Evolutionary conservation across 2,329 filamentous ascomycete species (phyloP).

Genomic region (Penicillium fuscoglaucum): DNA sequence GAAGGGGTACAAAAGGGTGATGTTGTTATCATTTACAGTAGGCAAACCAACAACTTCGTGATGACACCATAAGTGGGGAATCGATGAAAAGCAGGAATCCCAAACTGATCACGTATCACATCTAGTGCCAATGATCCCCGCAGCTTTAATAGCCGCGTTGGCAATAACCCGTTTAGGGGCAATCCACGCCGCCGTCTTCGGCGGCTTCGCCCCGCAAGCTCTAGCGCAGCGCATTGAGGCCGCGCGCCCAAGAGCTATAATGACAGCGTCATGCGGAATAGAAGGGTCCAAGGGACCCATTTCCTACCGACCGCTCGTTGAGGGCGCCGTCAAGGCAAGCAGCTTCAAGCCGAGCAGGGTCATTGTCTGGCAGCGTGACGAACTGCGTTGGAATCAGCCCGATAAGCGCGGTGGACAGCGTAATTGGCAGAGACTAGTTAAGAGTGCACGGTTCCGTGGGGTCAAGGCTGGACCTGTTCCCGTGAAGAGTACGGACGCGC

Average conservation of each 20-base stretch:
- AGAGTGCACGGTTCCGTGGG: conserved; percentile 66
- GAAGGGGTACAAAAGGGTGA: conserved; percentile 81
- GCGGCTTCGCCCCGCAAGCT: conserved; percentile 79
- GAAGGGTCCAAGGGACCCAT: conserved; percentile 80
- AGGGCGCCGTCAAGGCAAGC: conserved; percentile 68
- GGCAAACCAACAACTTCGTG: conserved; percentile 28
- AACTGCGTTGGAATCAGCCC: conserved; percentile 72
- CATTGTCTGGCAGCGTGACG: conserved; percentile 80
- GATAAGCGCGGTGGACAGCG: conserved; percentile 67
- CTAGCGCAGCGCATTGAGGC: conserved; percentile 87
- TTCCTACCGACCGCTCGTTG: conserved; percentile 74
- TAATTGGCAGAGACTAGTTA: conserved; percentile 75
- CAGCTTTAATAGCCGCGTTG: conserved; percentile 81
- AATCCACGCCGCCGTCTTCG: conserved; percentile 89
- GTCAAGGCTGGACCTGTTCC: conserved; percentile 73
- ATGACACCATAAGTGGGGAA: neutral
- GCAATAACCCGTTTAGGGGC: conserved; percentile 80
- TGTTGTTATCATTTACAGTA: conserved; percentile 86
- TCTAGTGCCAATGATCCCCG: conserved; percentile 90
- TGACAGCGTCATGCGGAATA: conserved; percentile 90
- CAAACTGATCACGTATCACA: neutral
- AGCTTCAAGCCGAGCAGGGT: conserved; percentile 70
- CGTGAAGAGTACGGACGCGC: conserved; percentile 70
- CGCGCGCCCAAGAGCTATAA: conserved; percentile 69
- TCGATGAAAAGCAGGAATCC: neutral